Base-by-base conservation (phyloP, 2,329 filamentous ascomycete species). In the Blastomyces parvus region DNA sequence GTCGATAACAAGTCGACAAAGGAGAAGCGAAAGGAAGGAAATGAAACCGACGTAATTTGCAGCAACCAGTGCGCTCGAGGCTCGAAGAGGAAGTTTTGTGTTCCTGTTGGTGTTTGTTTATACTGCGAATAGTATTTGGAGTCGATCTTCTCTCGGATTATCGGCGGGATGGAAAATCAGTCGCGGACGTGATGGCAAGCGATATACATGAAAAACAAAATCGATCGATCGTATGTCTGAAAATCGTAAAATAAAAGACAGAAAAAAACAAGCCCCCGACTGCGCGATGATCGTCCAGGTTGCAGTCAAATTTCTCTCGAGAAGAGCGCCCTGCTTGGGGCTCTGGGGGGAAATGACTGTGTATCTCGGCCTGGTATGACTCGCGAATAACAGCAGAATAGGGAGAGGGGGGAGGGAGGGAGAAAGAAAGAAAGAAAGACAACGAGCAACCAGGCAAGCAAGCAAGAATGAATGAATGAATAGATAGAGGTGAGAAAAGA, bases 1-100 rank as follows among this genome's bases (percentile, higher is more conserved):
- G n/a, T n/a, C n/a, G n/a, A n/a, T n/a, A n/a, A n/a, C n/a, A n/a
- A n/a, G n/a, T n/a, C n/a, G n/a, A 53, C 27, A 53, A 59, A 30
- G 46, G 30, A 25, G 14, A 46, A 59, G n/a, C n/a, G n/a, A n/a
- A n/a, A n/a, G 56, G 40, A 46, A 59, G 25, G 38, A 59, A 59
- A n/a, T 48, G 46, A 25, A 48, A 25, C 22, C 30, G 53, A 38
- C 6, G 53, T n/a, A n/a, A 48, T 40, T 42, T 63, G 61, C 61
- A 59, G 61, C 63, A 66, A 57, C 63, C 64, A 60, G 66, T 60
- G 66, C 61, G 64, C 64, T 64, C 55, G 42, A 62, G 33, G 30
- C 40, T 53, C 46, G 36, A 56, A n/a, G 36, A 36, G 44, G 50
- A 7, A 19, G 3, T 57, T 57, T n/a, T n/a, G n/a, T n/a, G 38